Conservation (phyloP, 345 rosid genomes). For the Carallia brachiata region DNA sequence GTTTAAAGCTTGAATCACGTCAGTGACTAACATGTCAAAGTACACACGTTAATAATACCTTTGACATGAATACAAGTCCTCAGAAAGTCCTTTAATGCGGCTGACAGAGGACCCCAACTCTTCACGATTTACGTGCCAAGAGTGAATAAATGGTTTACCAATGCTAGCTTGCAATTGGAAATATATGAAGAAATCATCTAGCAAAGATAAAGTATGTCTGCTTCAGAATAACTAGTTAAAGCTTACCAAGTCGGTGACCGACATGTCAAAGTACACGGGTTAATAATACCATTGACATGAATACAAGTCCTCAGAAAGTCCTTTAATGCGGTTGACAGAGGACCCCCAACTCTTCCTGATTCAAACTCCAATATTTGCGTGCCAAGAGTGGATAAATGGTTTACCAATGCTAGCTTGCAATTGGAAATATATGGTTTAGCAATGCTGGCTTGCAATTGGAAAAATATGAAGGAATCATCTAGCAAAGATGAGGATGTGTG, state of each 20-base stretch:
- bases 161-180: too few relatives aligned
- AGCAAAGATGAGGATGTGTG: background rate
- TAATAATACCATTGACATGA: too few relatives aligned
- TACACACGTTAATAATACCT: conserved; percentile 37
- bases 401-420: background rate
- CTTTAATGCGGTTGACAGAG: too few relatives aligned
- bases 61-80: conserved; percentile 43
- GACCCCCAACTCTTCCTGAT: conserved; percentile 58
- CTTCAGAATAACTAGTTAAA: too few relatives aligned
- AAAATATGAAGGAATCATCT: background rate
- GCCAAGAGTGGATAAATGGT: conserved; percentile 15
- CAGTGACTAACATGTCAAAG: conserved; percentile 6
- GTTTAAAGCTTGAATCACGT: conserved; percentile 6
- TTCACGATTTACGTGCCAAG: too few relatives aligned
- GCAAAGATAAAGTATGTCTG: too few relatives aligned
- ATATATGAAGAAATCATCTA: too few relatives aligned
- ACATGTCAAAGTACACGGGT: too few relatives aligned
- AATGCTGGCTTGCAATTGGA: too few relatives aligned
- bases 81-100: conserved; percentile 42
- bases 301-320: too few relatives aligned
- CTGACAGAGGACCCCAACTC: conserved; percentile 30
- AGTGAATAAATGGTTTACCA: too few relatives aligned
- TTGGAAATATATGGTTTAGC: background rate
- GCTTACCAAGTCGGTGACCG: too few relatives aligned
- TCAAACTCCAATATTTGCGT: conserved; percentile 13